Conservation (phyloP, 176 grass and related monocot species). For the Eragrostis nindensis region DNA sequence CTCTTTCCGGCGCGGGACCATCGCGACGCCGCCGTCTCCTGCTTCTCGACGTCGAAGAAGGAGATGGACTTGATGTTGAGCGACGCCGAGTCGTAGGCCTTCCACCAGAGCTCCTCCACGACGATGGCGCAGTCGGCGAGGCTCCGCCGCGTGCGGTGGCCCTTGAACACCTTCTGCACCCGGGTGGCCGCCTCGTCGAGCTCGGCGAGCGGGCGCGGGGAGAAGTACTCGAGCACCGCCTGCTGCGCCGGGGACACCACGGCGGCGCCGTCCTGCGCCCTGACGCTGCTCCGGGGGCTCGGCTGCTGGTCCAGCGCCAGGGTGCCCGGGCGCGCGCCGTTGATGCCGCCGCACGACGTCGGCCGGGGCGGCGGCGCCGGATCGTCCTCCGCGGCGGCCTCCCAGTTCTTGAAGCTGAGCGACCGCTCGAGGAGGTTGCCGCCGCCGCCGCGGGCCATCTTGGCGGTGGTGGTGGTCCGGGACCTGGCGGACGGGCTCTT, state of each 20-base stretch:
- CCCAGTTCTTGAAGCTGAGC: constrained; percentile 93
- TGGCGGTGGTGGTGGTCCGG: constrained; percentile 8
- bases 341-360: constrained; percentile 15
- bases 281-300: constrained; percentile 18
- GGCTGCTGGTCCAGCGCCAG: constrained; percentile 29
- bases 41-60: constrained; percentile 80
- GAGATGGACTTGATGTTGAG: constrained; percentile 78
- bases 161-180: constrained; percentile 93
- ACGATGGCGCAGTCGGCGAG: constrained; percentile 94
- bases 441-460: constrained; percentile 45
- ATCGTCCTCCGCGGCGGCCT: not conserved
- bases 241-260: constrained; percentile 21
- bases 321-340: constrained; percentile 42
- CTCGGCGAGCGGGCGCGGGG: constrained; percentile 63
- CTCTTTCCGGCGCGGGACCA: constrained; percentile 79
- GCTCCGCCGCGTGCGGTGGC: constrained; percentile 78
- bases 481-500: not conserved
- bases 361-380: not conserved
- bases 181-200: constrained; percentile 77
- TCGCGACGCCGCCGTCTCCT: constrained; percentile 69
- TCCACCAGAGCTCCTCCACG: constrained; percentile 98
- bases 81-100: constrained; percentile 66
- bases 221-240: constrained; percentile 54
- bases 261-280: not conserved
- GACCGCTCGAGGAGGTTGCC: constrained; percentile 50